Conservation (phyloP, 768 basidiomycete genomes). For the Lyophyllum shimeji region DNA sequence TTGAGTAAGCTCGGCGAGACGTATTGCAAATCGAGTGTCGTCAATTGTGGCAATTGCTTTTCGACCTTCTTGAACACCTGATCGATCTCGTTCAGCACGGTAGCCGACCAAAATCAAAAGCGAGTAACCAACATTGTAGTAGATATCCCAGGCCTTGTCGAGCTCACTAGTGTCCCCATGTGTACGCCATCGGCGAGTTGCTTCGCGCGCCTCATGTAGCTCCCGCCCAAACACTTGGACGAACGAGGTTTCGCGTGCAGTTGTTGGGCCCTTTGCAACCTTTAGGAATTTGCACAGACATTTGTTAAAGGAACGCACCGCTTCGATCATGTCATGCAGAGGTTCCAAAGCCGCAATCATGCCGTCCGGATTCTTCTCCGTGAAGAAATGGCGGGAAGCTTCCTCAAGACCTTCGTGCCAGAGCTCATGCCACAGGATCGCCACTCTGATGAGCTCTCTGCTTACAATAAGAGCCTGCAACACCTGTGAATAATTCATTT, state of each 20-base stretch:
- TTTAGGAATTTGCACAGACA: neutral
- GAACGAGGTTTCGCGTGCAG: constrained; percentile 93
- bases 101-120: neutral
- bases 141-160: constrained; percentile 99
- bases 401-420: constrained; percentile 99
- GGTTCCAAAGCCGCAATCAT: constrained; percentile 96
- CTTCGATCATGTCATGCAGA: constrained; percentile 89
- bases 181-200: constrained; percentile 80
- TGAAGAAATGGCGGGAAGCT: constrained; percentile 94
- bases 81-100: neutral
- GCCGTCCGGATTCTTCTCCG: constrained; percentile 93
- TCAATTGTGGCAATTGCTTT: constrained; percentile 87
- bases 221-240: constrained; percentile 92
- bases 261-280: constrained; percentile 76
- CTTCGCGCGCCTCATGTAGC: constrained; percentile 88
- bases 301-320: constrained; percentile 43
- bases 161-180: constrained; percentile 88
- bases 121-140: constrained; percentile 71
- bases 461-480: constrained; percentile 81
- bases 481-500: neutral
- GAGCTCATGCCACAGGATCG: constrained; percentile 97
- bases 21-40: constrained; percentile 92
- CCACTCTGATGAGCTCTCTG: constrained; percentile 93
- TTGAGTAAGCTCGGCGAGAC: constrained; percentile 92
- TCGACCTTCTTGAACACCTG: constrained; percentile 97